These are phyloP conservation scores for Fusarium sacchari DNA, from an alignment of 2,329 filamentous ascomycete genomes.

Conservation along the genomic window DNA sequence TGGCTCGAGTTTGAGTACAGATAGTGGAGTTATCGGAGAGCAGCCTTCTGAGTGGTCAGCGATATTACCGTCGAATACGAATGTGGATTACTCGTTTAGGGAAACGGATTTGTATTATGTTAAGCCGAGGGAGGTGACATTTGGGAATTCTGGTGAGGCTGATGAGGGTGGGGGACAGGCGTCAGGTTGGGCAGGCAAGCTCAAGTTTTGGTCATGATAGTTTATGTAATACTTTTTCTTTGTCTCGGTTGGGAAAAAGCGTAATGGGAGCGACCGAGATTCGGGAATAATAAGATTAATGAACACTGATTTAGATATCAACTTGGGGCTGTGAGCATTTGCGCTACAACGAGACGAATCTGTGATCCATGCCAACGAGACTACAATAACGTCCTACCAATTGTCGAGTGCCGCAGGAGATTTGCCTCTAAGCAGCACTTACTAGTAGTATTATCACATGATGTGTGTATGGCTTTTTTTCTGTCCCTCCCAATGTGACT, in stretches of 20 bases:
- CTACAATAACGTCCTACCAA: too few species aligned
- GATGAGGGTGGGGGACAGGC: neutral
- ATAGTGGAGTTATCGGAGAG: neutral
- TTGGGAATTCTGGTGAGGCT: slow-evolving; percentile 5
- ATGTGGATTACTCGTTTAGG: slow-evolving; percentile 50
- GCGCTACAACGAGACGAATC: fast-evolving
- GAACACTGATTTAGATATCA: neutral
- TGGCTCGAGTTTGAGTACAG: neutral
- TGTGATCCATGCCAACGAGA: too few species aligned
- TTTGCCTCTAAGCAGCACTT: too few species aligned
- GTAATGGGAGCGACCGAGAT: neutral
- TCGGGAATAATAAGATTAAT: neutral
- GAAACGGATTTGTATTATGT: slow-evolving; percentile 50
- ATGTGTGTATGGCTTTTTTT: too few species aligned
- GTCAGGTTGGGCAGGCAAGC: neutral
- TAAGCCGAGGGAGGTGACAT: slow-evolving; percentile 31
- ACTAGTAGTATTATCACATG: too few species aligned
- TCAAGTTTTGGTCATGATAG: slow-evolving; percentile 24
- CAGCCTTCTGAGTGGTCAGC: slow-evolving; percentile 9
- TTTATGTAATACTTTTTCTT: neutral
- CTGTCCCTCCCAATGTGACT: too few species aligned
- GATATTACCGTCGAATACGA: slow-evolving; percentile 27
- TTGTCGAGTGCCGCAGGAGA: too few species aligned
- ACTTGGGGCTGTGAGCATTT: neutral
- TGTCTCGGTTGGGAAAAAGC: neutral